Base-by-base conservation (phyloP, 768 basidiomycete species). In the Leccinum variicolor region DNA sequence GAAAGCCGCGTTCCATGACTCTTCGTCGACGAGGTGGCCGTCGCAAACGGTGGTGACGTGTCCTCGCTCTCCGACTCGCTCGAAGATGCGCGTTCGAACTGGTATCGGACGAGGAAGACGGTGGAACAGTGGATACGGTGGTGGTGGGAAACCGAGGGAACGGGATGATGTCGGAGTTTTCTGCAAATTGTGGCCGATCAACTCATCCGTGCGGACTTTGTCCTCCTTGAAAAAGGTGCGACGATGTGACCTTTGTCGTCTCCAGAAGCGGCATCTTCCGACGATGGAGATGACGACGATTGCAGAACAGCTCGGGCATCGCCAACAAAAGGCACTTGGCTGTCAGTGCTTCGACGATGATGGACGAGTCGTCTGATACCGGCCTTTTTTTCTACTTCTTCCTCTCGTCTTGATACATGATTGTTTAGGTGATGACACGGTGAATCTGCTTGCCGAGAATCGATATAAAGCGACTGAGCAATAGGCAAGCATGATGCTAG, bases 181-280 rank as follows among this genome's bases (percentile, higher is more conserved):
- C 57, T 66, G 65, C 2, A 66, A 57, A 59, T 62, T 69, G 57
- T 69, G 67, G 11, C 67, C 68, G 67, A 69, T 69, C 67, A 68
- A 69, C 67, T 69, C 66, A n/a, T n/a, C n/a, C n/a, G n/a, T n/a
- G n/a, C n/a, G n/a, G n/a, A n/a, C n/a, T n/a, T n/a, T 56, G 67
- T 34, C 14, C 33, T 8, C 64, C 54, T 58, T 58, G 62, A n/a
- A 59, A 51, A 43, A 56, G 61, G 50, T n/a, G 28, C 10, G 52
- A 56, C 59, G 23, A 46, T 14, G 25, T 25, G 25, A 25, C 25
- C 25, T 25, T 25, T 25, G 57, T 67, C 67, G 25, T 14, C 33
- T 34, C 54, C 56, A 26, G 41, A 51, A 19, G 58, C n/a, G 31
- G 53, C n/a, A 52, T 64, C 45, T 34, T 69, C 63, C 34, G 34